These are phyloP conservation scores for Coemansia sp. DNA, from an alignment of 192 early-diverging fungal species.

Conservation along the genomic window DNA sequence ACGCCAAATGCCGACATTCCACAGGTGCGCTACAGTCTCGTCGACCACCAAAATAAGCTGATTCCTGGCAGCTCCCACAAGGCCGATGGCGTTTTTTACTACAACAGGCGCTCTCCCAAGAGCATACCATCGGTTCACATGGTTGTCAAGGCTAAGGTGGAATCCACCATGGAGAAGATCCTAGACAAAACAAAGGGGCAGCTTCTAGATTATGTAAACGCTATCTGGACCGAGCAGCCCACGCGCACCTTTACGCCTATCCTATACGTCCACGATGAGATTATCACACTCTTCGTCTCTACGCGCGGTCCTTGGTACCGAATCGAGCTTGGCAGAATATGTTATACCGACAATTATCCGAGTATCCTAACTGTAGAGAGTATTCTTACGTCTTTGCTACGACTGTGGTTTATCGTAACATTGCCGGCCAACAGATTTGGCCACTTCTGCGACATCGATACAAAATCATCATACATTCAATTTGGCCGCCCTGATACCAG, in stretches of 20 bases:
- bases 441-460: conserved; percentile 8
- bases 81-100: not conserved
- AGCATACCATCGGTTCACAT: not conserved
- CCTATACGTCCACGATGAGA: not conserved
- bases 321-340: not conserved
- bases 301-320: not conserved
- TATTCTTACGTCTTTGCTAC: not conserved
- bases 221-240: not conserved
- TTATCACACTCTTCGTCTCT: not conserved
- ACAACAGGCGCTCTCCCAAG: not conserved
- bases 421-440: not conserved
- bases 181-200: not conserved
- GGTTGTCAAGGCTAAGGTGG: not conserved
- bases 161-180: not conserved
- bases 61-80: not conserved
- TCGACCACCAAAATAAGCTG: not conserved
- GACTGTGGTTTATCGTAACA: conserved; percentile 3
- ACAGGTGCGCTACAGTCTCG: not conserved
- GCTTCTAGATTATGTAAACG: not conserved
- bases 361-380: not conserved
- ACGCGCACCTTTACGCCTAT: not conserved
- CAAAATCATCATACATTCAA: not conserved
- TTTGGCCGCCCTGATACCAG: not conserved
- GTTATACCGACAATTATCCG: not conserved
- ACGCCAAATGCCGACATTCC: not conserved